Evolutionary conservation across 768 basidiomycete genomes (phyloP).

Genomic region (Suillus sp.): DNA sequence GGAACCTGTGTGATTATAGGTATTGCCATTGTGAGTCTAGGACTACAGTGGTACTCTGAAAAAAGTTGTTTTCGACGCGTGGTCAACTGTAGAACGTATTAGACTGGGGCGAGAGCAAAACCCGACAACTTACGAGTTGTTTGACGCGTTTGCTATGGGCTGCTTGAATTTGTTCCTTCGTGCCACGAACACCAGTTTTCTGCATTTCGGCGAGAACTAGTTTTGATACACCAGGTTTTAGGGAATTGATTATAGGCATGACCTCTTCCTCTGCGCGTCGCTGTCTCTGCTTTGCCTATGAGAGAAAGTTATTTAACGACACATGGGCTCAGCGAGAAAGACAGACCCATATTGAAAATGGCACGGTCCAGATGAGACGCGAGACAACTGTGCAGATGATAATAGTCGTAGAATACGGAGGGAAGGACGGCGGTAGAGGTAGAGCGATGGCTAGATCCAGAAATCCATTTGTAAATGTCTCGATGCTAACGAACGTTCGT

Average conservation of each 20-base stretch:
- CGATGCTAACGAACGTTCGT: conserved; percentile 29
- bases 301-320: conserved; percentile 15
- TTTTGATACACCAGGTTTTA: conserved; percentile 44
- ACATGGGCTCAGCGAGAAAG: neutral
- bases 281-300: conserved; percentile 62
- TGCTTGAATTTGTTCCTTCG: conserved; percentile 51
- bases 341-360: conserved; percentile 75
- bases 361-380: conserved; percentile 62
- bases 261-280: conserved; percentile 63
- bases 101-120: conserved; percentile 4
- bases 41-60: conserved; percentile 56
- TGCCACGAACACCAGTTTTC: conserved; percentile 52
- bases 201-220: conserved; percentile 52
- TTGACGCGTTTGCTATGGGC: conserved; percentile 51
- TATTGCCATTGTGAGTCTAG: conserved; percentile 56
- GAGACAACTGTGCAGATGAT: conserved; percentile 65
- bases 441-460: conserved; percentile 75
- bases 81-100: conserved; percentile 44
- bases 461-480: conserved; percentile 59
- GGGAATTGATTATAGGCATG: conserved; percentile 54
- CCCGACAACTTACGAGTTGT: conserved; percentile 43
- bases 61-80: conserved; percentile 61
- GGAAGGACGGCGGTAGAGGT: conserved; percentile 68
- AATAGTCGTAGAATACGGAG: conserved; percentile 75
- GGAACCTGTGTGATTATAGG: conserved; percentile 72